These are phyloP conservation scores for Podaxis rugospora DNA, from an alignment of 768 basidiomycete species.

Conservation along the genomic window DNA sequence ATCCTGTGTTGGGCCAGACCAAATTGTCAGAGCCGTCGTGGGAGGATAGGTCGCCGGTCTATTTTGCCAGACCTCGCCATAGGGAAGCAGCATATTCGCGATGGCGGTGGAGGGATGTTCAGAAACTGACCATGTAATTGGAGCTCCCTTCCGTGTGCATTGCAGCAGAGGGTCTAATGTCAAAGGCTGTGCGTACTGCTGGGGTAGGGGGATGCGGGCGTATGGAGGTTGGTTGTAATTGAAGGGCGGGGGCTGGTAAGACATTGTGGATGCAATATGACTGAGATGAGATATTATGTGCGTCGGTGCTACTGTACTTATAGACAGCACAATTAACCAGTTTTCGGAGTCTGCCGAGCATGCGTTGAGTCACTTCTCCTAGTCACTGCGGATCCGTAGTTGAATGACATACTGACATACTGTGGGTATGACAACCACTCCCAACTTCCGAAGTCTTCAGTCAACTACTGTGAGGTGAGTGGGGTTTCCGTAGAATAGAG, in stretches of 20 bases:
- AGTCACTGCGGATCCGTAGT: constrained; percentile 11
- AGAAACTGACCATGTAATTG: constrained; percentile 4
- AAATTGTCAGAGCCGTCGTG: background rate
- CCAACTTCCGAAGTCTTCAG: background rate
- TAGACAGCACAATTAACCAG: background rate
- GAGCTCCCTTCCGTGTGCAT: background rate
- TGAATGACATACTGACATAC: background rate
- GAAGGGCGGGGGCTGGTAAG: background rate
- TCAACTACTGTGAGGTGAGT: background rate
- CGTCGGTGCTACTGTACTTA: background rate
- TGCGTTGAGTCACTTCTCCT: background rate
- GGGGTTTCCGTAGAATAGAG: background rate
- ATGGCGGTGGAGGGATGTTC: background rate
- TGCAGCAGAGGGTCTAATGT: background rate
- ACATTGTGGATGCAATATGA: constrained; percentile 2
- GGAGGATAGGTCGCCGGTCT: constrained; percentile 3
- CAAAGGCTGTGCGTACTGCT: background rate
- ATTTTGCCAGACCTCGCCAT: background rate
- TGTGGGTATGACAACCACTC: background rate
- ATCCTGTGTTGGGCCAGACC: constrained; percentile 1
- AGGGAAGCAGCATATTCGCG: background rate
- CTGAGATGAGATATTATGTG: background rate
- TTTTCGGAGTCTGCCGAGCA: background rate
- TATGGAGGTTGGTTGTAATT: background rate
- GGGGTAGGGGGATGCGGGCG: background rate